phyloP scores from a whole-genome alignment of 768 basidiomycete species.

The Neoboletus magnificus region DNA sequence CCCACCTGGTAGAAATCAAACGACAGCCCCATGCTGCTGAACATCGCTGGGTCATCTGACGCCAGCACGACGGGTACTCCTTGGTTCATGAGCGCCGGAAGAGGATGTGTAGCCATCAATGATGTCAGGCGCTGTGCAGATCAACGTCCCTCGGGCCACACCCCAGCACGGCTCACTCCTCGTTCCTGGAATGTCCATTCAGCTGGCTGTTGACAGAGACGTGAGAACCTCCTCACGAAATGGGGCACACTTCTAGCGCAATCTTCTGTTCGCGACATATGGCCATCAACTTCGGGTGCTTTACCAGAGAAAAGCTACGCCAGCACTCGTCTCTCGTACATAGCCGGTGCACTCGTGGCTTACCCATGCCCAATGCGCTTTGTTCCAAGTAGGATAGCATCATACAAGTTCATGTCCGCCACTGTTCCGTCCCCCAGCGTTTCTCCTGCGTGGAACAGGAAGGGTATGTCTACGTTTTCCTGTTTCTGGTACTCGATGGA shows the following conservation, averaged over 20 bases:
- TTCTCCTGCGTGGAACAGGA: constrained; percentile 50
- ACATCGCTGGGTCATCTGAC: constrained; percentile 71
- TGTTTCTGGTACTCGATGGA: constrained; percentile 37
- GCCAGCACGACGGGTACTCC: constrained; percentile 66
- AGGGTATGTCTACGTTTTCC: constrained; percentile 34
- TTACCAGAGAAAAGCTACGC: constrained; percentile 42
- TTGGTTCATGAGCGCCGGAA: constrained; percentile 63
- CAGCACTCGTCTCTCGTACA: neutral
- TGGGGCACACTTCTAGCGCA: constrained; percentile 46
- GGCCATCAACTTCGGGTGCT: constrained; percentile 45
- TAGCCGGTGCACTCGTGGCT: constrained; percentile 1
- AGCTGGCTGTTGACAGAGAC: neutral
- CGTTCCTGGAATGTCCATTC: constrained; percentile 45
- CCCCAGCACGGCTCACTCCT: constrained; percentile 25
- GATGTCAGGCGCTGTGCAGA: constrained; percentile 61
- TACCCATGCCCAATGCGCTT: constrained; percentile 51
- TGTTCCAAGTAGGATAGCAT: constrained; percentile 48
- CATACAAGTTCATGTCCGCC: constrained; percentile 46
- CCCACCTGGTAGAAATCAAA: constrained; percentile 73
- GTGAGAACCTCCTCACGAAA: constrained; percentile 35
- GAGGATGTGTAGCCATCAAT: constrained; percentile 73
- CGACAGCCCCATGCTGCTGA: constrained; percentile 70
- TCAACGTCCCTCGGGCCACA: neutral
- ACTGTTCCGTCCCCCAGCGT: constrained; percentile 44
- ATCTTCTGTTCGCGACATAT: constrained; percentile 40